Percentiles rank a stretch among this genome's conserved stretches.
phyloP scores from a whole-genome alignment of 108 stramenopile species.

The Cyclotella sp. region DNA sequence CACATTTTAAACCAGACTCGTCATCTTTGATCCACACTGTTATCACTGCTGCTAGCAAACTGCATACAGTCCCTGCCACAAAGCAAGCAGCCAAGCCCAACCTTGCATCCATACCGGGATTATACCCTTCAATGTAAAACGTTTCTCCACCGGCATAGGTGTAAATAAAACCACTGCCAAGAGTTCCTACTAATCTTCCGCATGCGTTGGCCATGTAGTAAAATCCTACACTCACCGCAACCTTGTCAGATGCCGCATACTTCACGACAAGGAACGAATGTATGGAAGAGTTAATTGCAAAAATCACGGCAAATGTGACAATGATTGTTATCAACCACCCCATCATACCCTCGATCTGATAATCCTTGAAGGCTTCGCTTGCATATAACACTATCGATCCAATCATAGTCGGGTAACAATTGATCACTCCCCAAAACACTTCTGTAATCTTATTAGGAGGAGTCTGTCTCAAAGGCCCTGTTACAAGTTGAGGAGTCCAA shows the following conservation, averaged over 20 bases:
- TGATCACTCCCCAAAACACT: conserved; percentile 85
- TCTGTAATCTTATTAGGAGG: conserved; percentile 89
- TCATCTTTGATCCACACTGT: conserved; percentile 81
- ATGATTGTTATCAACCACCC: conserved; percentile 73
- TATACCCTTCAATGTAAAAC: conserved; percentile 46
- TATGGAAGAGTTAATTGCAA: conserved; percentile 93
- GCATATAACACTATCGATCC: conserved; percentile 64
- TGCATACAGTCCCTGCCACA: conserved; percentile 81
- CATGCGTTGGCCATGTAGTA: conserved; percentile 98
- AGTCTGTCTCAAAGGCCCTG: conserved; percentile 79
- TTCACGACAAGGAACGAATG: conserved; percentile 95
- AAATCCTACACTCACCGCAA: conserved; percentile 91
- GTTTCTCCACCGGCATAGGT: conserved; percentile 82
- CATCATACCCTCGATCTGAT: conserved; percentile 67
- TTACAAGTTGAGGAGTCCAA: conserved; percentile 93
- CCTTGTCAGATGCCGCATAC: conserved; percentile 90
- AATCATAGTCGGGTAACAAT: conserved; percentile 77
- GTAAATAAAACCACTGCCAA: conserved; percentile 91
- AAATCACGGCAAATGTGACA: conserved; percentile 87
- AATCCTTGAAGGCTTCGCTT: conserved; percentile 58
- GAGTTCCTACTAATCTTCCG: conserved; percentile 88
- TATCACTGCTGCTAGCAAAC: conserved; percentile 76
- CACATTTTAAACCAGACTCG: conserved; percentile 76
- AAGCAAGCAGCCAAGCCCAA: conserved; percentile 83
- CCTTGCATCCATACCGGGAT: conserved; percentile 72